Conservation (phyloP, 345 rosid genomes). For the Citrus cavaleriei region DNA sequence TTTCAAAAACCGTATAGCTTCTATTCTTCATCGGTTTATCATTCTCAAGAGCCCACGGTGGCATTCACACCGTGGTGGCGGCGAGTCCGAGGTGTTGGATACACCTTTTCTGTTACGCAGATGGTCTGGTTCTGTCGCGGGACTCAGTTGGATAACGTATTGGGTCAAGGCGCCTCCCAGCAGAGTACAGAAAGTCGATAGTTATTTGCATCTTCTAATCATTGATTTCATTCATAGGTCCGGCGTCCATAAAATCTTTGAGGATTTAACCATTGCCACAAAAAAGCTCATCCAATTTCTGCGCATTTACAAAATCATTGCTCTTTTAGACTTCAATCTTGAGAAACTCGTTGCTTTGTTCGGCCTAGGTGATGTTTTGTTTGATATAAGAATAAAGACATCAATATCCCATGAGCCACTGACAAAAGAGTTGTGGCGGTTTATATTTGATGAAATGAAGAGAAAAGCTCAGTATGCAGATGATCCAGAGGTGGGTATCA, state of each 20-base stretch:
- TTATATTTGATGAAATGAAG: background rate
- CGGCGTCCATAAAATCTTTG: background rate
- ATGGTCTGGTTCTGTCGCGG: slow-evolving; percentile 49
- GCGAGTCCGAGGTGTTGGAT: slow-evolving; percentile 10
- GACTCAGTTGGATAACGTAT: slow-evolving; percentile 47
- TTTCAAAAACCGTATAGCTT: background rate
- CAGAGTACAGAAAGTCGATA: background rate
- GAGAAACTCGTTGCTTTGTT: background rate
- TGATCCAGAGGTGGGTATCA: background rate
- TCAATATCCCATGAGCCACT: background rate
- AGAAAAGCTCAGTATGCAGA: background rate
- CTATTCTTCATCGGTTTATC: slow-evolving; percentile 12
- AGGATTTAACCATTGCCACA: background rate
- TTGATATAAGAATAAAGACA: background rate
- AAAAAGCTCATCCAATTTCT: background rate
- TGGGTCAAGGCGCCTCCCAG: slow-evolving; percentile 32
- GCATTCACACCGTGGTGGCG: background rate
- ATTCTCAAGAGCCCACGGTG: slow-evolving; percentile 9
- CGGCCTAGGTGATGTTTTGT: background rate
- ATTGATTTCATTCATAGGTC: background rate
- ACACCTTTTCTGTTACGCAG: slow-evolving; percentile 38
- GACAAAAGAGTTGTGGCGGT: background rate
- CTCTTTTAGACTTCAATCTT: background rate
- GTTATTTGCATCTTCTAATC: background rate
- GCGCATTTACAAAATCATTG: background rate